These are phyloP conservation scores for Scheffersomyces spartinae DNA, from an alignment of 805 yeast genomes.

Conservation along the genomic window DNA sequence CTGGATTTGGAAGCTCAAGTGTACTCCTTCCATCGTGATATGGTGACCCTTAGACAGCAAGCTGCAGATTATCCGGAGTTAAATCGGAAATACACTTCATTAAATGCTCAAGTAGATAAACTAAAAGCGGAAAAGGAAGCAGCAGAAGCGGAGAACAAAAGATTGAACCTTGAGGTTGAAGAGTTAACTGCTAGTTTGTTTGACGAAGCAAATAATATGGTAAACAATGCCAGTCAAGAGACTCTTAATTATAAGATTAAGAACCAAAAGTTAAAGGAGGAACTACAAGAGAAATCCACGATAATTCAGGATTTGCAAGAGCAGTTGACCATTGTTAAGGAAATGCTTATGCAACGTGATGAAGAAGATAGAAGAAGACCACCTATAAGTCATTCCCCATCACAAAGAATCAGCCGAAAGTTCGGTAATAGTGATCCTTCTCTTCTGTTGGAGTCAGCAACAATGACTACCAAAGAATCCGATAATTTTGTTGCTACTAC, in stretches of 20 bases:
- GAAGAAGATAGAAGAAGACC: too few species aligned
- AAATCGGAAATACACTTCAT: not conserved
- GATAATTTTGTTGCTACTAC: too few species aligned
- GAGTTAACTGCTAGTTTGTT: conserved; percentile 69
- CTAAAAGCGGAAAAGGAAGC: conserved; percentile 24
- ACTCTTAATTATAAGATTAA: conserved; percentile 48
- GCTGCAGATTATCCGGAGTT: not conserved
- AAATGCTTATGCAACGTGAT: conserved; percentile 44
- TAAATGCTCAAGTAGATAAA: conserved; percentile 8
- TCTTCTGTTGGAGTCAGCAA: too few species aligned
- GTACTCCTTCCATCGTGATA: not conserved
- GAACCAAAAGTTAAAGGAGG: conserved; percentile 41
- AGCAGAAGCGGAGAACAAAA: conserved; percentile 50
- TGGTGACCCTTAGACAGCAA: not conserved
- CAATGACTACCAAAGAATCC: too few species aligned
- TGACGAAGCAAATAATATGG: conserved; percentile 80
- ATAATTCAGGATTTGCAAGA: conserved; percentile 53
- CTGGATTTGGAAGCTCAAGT: conserved; percentile 42
- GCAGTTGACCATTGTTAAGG: conserved; percentile 59
- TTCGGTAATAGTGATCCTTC: too few species aligned
- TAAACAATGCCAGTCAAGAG: conserved; percentile 62
- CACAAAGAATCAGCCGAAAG: too few species aligned
- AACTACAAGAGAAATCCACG: conserved; percentile 54
- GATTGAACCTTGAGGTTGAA: conserved; percentile 63
- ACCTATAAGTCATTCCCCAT: too few species aligned